Conservation (phyloP, 1,284 basidiomycete species). For the Tylopilus microsporus region DNA sequence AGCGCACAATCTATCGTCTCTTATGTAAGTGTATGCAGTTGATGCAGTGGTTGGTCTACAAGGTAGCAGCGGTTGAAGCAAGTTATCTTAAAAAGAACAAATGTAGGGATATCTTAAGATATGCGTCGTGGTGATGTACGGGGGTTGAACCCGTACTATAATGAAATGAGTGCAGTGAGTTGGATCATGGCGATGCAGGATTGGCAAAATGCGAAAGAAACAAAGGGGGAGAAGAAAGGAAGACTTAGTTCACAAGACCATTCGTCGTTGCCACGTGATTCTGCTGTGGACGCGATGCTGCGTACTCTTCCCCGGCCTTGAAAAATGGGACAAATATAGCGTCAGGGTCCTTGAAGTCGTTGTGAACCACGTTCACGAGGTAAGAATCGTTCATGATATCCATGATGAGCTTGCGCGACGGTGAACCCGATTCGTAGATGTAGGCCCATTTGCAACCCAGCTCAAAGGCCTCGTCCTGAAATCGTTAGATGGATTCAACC, state of each 20-base stretch:
- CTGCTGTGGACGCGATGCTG: conserved; percentile 35
- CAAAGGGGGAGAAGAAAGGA: background rate
- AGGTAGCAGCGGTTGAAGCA: conserved; percentile 46
- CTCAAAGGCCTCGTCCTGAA: conserved; percentile 92
- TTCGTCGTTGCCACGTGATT: conserved; percentile 25
- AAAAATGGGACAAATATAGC: conserved; percentile 88
- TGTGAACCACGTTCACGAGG: conserved; percentile 97
- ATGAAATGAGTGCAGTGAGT: conserved; percentile 25
- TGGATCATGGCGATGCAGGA: conserved; percentile 17
- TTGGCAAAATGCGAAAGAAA: conserved; percentile 2
- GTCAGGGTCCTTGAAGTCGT: conserved; percentile 83
- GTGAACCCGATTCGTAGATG: conserved; percentile 77
- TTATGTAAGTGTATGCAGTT: conserved; percentile 35
- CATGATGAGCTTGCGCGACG: conserved; percentile 72
- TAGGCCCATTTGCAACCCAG: conserved; percentile 92
- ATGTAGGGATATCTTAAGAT: conserved; percentile 21
- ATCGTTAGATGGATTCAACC: background rate
- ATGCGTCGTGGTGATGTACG: conserved; percentile 30
- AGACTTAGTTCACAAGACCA: conserved; percentile 27
- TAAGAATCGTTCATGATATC: conserved; percentile 77
- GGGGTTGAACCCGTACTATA: conserved; percentile 71
- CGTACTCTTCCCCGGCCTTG: conserved; percentile 62
- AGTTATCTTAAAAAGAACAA: background rate
- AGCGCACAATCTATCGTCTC: conserved; percentile 18
- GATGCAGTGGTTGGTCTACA: conserved; percentile 34